Evolutionary conservation across 2,329 filamentous ascomycete species (phyloP).

Genomic region (Aureobasidium mangrovei): DNA sequence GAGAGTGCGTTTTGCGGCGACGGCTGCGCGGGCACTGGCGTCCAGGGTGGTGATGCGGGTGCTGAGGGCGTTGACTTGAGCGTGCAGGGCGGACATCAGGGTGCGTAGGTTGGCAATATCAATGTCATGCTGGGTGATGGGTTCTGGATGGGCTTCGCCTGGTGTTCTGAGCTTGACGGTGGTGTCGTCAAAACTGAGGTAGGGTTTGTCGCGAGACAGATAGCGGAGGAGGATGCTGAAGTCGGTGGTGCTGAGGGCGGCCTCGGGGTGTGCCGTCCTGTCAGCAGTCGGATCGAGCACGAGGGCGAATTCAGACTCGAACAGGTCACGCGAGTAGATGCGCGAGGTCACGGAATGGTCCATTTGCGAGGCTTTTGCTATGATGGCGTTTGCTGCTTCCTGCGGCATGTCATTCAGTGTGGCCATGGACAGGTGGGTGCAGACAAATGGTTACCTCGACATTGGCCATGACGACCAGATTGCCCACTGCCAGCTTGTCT

Average conservation of each 20-base stretch:
- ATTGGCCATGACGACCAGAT: constrained; percentile 59
- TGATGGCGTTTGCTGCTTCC: constrained; percentile 34
- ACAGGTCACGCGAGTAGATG: constrained; percentile 25
- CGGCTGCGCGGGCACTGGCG: constrained; percentile 56
- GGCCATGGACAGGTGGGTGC: neutral
- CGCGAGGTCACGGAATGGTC: constrained; percentile 28
- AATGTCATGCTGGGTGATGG: constrained; percentile 67
- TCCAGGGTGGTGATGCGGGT: constrained; percentile 43
- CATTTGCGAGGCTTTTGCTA: constrained; percentile 25
- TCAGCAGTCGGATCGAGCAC: constrained; percentile 1
- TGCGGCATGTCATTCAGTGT: constrained; percentile 9
- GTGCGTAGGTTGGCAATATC: constrained; percentile 73
- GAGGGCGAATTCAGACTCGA: constrained; percentile 21
- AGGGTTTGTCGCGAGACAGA: constrained; percentile 40
- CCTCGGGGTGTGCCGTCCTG: constrained; percentile 12
- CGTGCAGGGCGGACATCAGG: constrained; percentile 58
- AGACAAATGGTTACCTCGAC: constrained; percentile 41
- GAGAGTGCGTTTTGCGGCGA: constrained; percentile 62
- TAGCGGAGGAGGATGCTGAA: constrained; percentile 38
- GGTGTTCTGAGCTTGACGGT: constrained; percentile 65
- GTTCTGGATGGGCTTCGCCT: constrained; percentile 33
- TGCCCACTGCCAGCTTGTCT: constrained; percentile 51
- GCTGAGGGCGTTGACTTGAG: constrained; percentile 58
- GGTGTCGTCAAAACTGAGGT: constrained; percentile 28
- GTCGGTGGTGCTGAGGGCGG: constrained; percentile 29